phyloP scores from a whole-genome alignment of 768 basidiomycete species.

The Neoboletus subvelutipes region DNA sequence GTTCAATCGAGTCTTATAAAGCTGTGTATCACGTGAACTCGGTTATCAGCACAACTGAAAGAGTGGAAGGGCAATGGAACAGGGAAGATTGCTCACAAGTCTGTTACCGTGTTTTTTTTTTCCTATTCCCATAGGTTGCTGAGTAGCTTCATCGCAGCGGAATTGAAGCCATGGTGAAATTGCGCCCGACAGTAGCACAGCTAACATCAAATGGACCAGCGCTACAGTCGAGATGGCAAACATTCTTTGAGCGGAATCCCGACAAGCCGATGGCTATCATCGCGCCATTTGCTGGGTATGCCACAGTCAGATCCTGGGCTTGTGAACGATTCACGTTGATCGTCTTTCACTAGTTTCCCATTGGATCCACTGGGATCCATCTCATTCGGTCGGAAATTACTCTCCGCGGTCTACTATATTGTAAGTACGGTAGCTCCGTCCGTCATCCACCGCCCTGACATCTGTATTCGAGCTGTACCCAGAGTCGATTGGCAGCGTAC shows the following conservation, averaged over 20 bases:
- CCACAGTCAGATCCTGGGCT: neutral
- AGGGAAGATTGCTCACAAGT: constrained; percentile 59
- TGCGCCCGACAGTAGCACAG: constrained; percentile 52
- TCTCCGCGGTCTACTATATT: constrained; percentile 31
- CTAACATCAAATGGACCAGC: constrained; percentile 44
- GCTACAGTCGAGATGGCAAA: constrained; percentile 51
- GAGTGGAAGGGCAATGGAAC: constrained; percentile 40
- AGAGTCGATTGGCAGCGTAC: constrained; percentile 44
- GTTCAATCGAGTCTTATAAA: constrained; percentile 6
- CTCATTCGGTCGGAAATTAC: constrained; percentile 26
- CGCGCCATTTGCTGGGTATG: constrained; percentile 42
- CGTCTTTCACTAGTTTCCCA: constrained; percentile 23
- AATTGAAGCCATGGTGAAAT: constrained; percentile 52
- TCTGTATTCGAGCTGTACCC: constrained; percentile 39
- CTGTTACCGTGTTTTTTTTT: neutral
- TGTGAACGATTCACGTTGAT: neutral
- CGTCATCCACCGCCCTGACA: neutral
- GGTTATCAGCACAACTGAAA: constrained; percentile 23
- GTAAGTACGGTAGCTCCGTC: constrained; percentile 18
- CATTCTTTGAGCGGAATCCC: constrained; percentile 46
- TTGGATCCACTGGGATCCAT: constrained; percentile 18
- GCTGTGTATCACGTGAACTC: neutral
- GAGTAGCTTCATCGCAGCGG: constrained; percentile 36
- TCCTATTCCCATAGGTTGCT: neutral
- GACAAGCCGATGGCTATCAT: constrained; percentile 58